Base-by-base conservation (phyloP, 169 alveolate genomes). In the Blepharisma undulans region DNA sequence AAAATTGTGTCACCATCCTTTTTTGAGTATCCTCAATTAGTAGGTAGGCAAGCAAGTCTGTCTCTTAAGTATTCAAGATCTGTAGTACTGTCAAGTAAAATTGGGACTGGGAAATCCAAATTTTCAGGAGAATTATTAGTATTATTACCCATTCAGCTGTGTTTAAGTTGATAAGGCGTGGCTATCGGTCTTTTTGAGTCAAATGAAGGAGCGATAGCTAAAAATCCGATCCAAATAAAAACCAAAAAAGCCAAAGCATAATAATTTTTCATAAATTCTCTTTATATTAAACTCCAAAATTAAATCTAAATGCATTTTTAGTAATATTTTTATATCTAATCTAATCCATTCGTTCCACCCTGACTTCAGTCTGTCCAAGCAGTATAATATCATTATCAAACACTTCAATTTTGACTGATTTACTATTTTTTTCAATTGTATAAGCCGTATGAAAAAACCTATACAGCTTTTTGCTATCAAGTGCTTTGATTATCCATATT, bases 1-100 rank as follows among this genome's bases (percentile, higher is more conserved):
- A 79, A 79, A 33, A 33, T 33, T 33, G 30, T 79, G 27, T n/a
- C 72, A 29, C 71, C 87, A 79, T 79, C 87, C 34, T 79, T 33
- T 79, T 79, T 33, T n/a, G 72, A 30, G 66, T 79, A 79, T 27
- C 87, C 87, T 32, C 87, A 79, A 30, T 29, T 30, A 7, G 36
- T n/a, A 32, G 87, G 87, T 27, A 79, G 8, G 18, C 87, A 79
- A 27, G 29, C 61, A 12, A 79, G 61, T 4, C 29, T 79, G 72
- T 32, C 87, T 32, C 61, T 79, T 32, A 74, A 74, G 12, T 22
- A 74, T 22, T 74, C 33, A 5, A 74, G 80, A 25, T 74, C 33
- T 25, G 80, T 14, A 25, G 80, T 74, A 29, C 33, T 29, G 80
- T 74, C 80, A 74, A 74, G 30, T 74, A 22, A 25, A 74, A 74